Base-by-base conservation (phyloP, 169 alveolate genomes). In the Eimeria zaria region DNA sequence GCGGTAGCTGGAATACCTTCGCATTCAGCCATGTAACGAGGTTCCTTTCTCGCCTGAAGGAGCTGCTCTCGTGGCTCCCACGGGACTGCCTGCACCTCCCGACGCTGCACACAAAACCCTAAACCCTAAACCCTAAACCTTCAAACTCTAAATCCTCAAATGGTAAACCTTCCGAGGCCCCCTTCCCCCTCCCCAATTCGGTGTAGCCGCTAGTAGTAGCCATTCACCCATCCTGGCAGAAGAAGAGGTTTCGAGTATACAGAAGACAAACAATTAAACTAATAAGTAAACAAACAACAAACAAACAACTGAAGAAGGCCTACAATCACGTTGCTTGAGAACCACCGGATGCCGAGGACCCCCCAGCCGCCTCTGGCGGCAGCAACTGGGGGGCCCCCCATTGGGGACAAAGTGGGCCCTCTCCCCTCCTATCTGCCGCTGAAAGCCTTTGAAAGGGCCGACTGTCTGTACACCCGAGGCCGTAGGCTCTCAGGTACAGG, bases 81-180 rank as follows among this genome's bases (percentile, higher is more conserved):
- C 1, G 99, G 99, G 33, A 98, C 96, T 51, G 98, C 99, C 39
- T 99, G 96, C 36, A 97, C 97, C 74, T 97, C 98, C 18, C 99
- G 95, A 87, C 98, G 97, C 99, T 98, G 76, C 53, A 55, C 67
- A 24, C 73, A 83, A 83, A 74, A 14, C 60, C 93, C 83, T 9
- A 76, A 46, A 39, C 91, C 91, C 53, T 55, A 53, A 30, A 14
- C 91, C 76, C 91, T 30, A 33, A 85, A 90, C 33, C 91, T 85
- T 93, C 91, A 92, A 92, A 83, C 91, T 67, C 95, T 81, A 44
- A 33, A 71, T 18, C 88, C 88, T 46, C 24, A 16, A 46, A 48
- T 18, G 67, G 44, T 27, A 46, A 16, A 46, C 62, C 53, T 74
- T 33, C n/a, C n/a, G n/a, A n/a, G n/a, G n/a, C n/a, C n/a, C 76